A percentile compares a stretch with the other conserved stretches of the same genome.
Conservation (phyloP, 257 asterid genomes). For the Solanum medicagineum region DNA sequence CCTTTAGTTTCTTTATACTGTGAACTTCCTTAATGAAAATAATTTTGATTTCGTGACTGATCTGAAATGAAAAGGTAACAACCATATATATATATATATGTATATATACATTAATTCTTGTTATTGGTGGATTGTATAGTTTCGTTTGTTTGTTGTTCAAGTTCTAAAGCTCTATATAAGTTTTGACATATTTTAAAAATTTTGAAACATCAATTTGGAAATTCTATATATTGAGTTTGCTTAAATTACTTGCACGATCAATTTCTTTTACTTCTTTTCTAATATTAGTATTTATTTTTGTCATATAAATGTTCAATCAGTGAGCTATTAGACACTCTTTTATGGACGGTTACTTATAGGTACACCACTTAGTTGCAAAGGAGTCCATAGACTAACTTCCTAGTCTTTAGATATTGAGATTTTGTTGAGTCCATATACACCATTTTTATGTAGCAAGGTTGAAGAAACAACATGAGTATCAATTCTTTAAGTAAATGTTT, state of each 20-base stretch:
- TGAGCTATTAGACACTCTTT: not conserved
- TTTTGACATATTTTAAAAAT: not conserved
- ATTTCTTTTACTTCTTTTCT: not conserved
- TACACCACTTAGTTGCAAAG: not conserved
- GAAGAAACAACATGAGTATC: not conserved
- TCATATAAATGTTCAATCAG: not conserved
- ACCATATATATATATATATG: not conserved
- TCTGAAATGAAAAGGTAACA: not conserved
- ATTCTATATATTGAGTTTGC: not conserved
- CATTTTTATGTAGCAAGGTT: not conserved
- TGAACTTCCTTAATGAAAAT: not conserved
- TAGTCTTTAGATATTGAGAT: too few species aligned
- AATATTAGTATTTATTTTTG: not conserved
- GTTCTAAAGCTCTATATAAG: not conserved
- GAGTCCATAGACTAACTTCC: not conserved
- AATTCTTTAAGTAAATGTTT: not conserved
- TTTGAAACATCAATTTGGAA: not conserved
- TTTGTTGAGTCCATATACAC: not conserved
- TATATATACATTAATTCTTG: not conserved
- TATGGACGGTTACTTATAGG: not conserved
- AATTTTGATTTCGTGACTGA: accelerated
- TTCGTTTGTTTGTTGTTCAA: not conserved
- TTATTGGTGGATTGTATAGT: not conserved
- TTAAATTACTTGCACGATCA: too few species aligned
- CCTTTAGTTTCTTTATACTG: accelerated